phyloP scores from a whole-genome alignment of 768 basidiomycete genomes.

The Suillus paluster region DNA sequence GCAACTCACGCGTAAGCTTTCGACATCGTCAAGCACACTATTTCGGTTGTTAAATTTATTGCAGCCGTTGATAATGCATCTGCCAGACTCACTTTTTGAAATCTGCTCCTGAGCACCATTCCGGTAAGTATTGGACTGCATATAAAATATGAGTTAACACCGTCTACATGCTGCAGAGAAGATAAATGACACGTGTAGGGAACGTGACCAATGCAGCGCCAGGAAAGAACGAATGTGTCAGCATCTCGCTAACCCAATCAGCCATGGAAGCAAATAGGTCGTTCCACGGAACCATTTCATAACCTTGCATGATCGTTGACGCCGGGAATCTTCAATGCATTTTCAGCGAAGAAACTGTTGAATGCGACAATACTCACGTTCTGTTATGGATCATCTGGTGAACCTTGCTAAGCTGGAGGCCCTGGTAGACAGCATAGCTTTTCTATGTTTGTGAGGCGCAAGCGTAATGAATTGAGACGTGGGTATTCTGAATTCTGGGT shows the following conservation, averaged over 20 bases:
- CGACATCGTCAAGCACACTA: constrained; percentile 21
- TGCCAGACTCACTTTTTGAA: not conserved
- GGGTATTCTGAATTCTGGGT: constrained; percentile 24
- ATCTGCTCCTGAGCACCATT: too few species aligned
- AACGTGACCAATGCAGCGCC: constrained; percentile 7
- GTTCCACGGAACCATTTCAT: constrained; percentile 34
- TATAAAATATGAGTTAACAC: too few species aligned
- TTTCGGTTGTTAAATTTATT: constrained; percentile 26
- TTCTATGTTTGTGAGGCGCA: constrained; percentile 36
- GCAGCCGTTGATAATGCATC: too few species aligned
- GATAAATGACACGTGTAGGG: constrained; percentile 25
- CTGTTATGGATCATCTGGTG: constrained; percentile 33
- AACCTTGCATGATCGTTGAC: constrained; percentile 38
- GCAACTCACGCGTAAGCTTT: constrained; percentile 22
- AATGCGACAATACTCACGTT: constrained; percentile 16
- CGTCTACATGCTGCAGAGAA: too few species aligned
- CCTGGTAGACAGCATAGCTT: constrained; percentile 33
- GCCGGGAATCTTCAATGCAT: constrained; percentile 26
- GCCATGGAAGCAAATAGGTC: constrained; percentile 37
- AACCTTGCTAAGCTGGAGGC: constrained; percentile 37
- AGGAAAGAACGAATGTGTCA: constrained; percentile 29
- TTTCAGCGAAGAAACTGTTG: not conserved
- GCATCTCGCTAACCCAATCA: constrained; percentile 28
- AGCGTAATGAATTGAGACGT: constrained; percentile 37
- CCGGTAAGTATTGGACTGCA: too few species aligned